Conservation (phyloP, 2,329 filamentous ascomycete species). For the Trichophaea hybrida region DNA sequence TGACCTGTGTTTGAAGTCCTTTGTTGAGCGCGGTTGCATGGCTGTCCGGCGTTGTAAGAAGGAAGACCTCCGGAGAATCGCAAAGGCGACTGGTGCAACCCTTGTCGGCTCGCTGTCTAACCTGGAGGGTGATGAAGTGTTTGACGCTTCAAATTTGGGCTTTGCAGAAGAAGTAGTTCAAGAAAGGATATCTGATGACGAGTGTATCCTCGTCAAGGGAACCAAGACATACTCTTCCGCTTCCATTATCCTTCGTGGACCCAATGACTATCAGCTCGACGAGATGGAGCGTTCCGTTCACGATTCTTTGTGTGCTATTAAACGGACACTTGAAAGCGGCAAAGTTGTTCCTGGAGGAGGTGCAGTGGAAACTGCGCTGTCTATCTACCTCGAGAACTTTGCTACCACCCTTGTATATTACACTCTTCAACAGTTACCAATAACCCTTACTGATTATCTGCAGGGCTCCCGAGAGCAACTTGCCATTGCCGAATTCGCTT, state of each 20-base stretch:
- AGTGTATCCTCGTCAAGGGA: slow-evolving; percentile 92
- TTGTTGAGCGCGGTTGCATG: slow-evolving; percentile 90
- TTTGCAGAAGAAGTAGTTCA: slow-evolving; percentile 93
- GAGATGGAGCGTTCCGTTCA: slow-evolving; percentile 99
- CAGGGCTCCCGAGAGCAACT: slow-evolving; percentile 86
- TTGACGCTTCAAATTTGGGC: slow-evolving; percentile 78
- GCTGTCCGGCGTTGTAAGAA: slow-evolving; percentile 95
- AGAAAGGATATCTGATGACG: slow-evolving; percentile 95
- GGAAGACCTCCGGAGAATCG: slow-evolving; percentile 90
- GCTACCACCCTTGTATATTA: slow-evolving; percentile 72
- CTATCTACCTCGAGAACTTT: slow-evolving; percentile 98
- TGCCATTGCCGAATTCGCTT: slow-evolving; percentile 92
- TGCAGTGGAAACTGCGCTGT: slow-evolving; percentile 93
- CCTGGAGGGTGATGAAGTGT: slow-evolving; percentile 92
- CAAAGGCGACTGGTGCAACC: slow-evolving; percentile 87
- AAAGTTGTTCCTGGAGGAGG: slow-evolving; percentile 93
- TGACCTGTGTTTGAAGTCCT: slow-evolving; percentile 84
- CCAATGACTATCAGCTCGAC: slow-evolving; percentile 92
- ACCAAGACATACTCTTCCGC: slow-evolving; percentile 89
- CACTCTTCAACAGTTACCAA: background rate
- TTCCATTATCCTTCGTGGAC: slow-evolving; percentile 85
- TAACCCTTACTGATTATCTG: slow-evolving; percentile 3
- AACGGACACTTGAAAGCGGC: slow-evolving; percentile 90
- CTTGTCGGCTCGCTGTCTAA: slow-evolving; percentile 88
- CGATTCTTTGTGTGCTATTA: slow-evolving; percentile 91